These are phyloP conservation scores for Hemileia vastatrix DNA, from an alignment of 1,284 basidiomycete genomes.

Conservation along the genomic window DNA sequence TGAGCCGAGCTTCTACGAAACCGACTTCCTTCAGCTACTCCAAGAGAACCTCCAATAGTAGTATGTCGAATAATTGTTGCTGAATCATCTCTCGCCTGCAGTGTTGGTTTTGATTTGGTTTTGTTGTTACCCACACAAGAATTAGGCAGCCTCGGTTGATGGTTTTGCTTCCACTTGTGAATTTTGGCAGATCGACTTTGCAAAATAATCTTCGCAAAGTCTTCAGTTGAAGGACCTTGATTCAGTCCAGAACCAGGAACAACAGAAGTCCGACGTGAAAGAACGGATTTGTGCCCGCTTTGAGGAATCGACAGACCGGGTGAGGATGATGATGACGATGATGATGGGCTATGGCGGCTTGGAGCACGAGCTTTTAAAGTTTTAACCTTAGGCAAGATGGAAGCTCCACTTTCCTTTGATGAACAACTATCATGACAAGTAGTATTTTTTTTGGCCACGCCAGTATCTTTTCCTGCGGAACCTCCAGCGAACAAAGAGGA, in stretches of 20 bases:
- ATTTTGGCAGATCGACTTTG: slow-evolving; percentile 51
- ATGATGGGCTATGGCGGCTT: slow-evolving; percentile 10
- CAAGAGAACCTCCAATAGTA: background rate
- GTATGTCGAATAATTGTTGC: background rate
- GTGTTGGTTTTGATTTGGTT: background rate
- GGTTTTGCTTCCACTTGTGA: slow-evolving; percentile 48
- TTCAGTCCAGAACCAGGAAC: slow-evolving; percentile 3
- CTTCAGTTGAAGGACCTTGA: slow-evolving; percentile 46
- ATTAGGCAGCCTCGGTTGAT: background rate
- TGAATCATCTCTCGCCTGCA: background rate
- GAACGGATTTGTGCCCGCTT: slow-evolving; percentile 8
- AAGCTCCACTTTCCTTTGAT: too few relatives aligned
- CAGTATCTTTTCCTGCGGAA: background rate
- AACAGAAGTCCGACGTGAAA: slow-evolving; percentile 21
- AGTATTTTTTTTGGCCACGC: background rate
- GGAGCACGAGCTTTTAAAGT: slow-evolving; percentile 18
- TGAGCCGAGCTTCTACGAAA: too few relatives aligned
- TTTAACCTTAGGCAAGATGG: background rate
- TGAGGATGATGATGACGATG: background rate
- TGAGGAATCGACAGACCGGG: slow-evolving; percentile 10
- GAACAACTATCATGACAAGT: slow-evolving; percentile 5
- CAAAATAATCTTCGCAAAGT: slow-evolving; percentile 52
- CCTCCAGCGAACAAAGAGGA: slow-evolving; percentile 9
- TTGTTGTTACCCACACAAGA: background rate
- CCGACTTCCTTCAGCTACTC: slow-evolving; percentile 6